These are phyloP conservation scores for Coemansia sp. DNA, from an alignment of 192 early-diverging fungal genomes.

Conservation along the genomic window DNA sequence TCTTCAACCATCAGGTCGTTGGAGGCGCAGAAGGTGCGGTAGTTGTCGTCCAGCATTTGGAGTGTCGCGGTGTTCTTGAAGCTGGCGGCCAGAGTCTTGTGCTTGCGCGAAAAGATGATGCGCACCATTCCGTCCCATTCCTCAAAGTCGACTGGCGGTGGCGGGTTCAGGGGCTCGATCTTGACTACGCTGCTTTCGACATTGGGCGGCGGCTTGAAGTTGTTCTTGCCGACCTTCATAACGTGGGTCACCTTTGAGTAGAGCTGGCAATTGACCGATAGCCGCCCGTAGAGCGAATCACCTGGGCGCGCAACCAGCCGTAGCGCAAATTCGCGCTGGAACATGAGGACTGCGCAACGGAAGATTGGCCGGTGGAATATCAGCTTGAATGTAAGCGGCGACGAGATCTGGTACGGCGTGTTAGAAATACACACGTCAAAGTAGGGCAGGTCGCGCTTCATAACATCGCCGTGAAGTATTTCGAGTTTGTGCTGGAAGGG, in stretches of 20 bases:
- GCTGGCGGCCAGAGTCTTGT: conserved; percentile 87
- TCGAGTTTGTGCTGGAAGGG: conserved; percentile 62
- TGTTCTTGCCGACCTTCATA: conserved; percentile 98
- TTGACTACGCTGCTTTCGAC: conserved; percentile 95
- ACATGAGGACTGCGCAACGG: conserved; percentile 94
- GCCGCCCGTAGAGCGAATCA: conserved; percentile 83
- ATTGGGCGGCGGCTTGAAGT: conserved; percentile 95
- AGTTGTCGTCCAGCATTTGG: conserved; percentile 93
- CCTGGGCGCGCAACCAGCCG: conserved; percentile 92
- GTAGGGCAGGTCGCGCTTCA: conserved; percentile 93
- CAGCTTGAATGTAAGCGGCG: conserved; percentile 92
- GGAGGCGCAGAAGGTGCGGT: conserved; percentile 86
- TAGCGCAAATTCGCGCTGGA: conserved; percentile 97
- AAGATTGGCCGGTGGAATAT: conserved; percentile 91
- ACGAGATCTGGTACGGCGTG: conserved; percentile 97
- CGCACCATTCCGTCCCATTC: conserved; percentile 97
- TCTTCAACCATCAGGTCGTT: conserved; percentile 76
- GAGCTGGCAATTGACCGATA: conserved; percentile 92
- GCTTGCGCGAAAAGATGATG: conserved; percentile 87
- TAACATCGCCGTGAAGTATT: conserved; percentile 96
- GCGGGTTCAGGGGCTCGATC: conserved; percentile 89
- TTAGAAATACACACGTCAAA: conserved; percentile 99
- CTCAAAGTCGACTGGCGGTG: conserved; percentile 89
- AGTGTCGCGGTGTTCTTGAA: conserved; percentile 85
- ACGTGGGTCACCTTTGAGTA: conserved; percentile 91